Conservation (phyloP, 805 yeast genomes). For the Yamadazyma takamatsuzukensis region DNA sequence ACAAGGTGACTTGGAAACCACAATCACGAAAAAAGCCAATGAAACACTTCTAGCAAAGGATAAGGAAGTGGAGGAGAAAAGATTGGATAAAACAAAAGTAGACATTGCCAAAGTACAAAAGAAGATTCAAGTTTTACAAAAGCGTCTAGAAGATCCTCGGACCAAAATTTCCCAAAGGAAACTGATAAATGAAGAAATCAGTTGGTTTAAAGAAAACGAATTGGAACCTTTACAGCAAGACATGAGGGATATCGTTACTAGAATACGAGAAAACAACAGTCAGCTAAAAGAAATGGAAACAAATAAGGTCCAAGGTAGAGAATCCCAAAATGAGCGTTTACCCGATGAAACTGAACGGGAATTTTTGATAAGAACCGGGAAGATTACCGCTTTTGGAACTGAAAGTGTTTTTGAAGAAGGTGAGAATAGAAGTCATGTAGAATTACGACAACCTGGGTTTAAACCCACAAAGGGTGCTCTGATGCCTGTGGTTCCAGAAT, state of each 20-base stretch:
- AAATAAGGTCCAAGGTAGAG: conserved; percentile 11
- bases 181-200: conserved; percentile 51
- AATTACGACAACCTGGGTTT: conserved; percentile 51
- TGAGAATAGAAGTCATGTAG: conserved; percentile 37
- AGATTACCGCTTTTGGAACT: conserved; percentile 89
- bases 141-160: conserved; percentile 46
- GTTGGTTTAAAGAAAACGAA: conserved; percentile 46
- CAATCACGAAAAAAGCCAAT: conserved; percentile 69
- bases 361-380: conserved; percentile 81
- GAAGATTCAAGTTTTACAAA: conserved; percentile 46
- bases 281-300: conserved; percentile 33
- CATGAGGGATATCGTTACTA: conserved; percentile 46
- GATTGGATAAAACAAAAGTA: conserved; percentile 64
- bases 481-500: no score
- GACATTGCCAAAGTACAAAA: conserved; percentile 41
- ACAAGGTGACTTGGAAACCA: conserved; percentile 74
- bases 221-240: conserved; percentile 55
- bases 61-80: conserved; percentile 65
- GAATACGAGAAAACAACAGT: conserved; percentile 33
- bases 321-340: conserved; percentile 39
- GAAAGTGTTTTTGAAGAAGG: conserved; percentile 52
- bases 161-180: conserved; percentile 66
- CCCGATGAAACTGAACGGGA: conserved; percentile 81
- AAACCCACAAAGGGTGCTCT: no score
- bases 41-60: conserved; percentile 58